Conservation (phyloP, 2,329 filamentous ascomycete genomes). For the Juglanconis juglandina region DNA sequence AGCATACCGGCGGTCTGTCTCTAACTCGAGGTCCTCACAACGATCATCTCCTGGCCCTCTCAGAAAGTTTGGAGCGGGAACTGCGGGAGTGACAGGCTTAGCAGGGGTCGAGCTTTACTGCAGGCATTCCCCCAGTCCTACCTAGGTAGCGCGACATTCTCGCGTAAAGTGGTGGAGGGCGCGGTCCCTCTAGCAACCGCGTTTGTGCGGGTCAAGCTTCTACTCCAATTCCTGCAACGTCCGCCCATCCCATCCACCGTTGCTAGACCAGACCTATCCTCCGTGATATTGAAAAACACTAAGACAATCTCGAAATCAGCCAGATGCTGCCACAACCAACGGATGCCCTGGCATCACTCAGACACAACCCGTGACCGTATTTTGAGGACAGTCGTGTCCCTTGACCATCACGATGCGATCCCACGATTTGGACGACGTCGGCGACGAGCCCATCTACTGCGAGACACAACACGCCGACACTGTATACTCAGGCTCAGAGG, state of each 20-base stretch:
- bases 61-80: too few species aligned
- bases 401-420: slow-evolving; percentile 4
- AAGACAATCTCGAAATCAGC: neutral
- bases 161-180: slow-evolving; percentile 4
- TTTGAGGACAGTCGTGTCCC: slow-evolving; percentile 1
- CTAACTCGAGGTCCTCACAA: too few species aligned
- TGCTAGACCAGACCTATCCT: neutral
- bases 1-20: too few species aligned
- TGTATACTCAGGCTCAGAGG: slow-evolving; percentile 55
- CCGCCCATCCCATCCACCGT: neutral
- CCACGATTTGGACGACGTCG: slow-evolving; percentile 4
- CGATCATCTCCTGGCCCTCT: too few species aligned
- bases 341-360: neutral
- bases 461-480: slow-evolving; percentile 43
- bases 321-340: neutral
- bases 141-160: neutral
- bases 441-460: slow-evolving; percentile 44
- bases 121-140: neutral
- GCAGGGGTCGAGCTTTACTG: too few species aligned
- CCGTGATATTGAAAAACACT: too few species aligned
- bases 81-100: too few species aligned
- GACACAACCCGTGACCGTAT: neutral
- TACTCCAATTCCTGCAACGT: too few species aligned
- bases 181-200: slow-evolving; percentile 7
- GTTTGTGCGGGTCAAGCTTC: neutral